Evolutionary conservation across 2,329 filamentous ascomycete species (phyloP).

Genomic region (Diaporthe helianthi): DNA sequence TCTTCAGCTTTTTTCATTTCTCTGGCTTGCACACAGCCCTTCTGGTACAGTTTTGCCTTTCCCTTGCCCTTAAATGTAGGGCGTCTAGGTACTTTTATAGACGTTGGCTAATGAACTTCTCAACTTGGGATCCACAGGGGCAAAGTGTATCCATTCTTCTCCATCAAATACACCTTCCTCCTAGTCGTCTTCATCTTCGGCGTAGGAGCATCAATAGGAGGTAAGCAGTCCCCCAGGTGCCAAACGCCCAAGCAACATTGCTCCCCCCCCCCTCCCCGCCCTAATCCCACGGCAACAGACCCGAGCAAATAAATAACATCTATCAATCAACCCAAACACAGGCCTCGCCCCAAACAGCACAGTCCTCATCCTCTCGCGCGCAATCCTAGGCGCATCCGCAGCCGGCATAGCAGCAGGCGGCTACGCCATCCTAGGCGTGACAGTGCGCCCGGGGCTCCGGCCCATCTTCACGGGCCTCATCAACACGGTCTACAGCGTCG

Average conservation of each 20-base stretch:
- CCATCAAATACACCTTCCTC: conserved; percentile 37
- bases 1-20: conserved; percentile 13
- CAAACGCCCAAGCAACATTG: too few species aligned
- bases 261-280: too few species aligned
- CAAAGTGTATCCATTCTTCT: conserved; percentile 45
- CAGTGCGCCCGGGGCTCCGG: conserved; percentile 30
- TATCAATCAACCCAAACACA: too few species aligned
- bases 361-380: conserved; percentile 45
- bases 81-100: too few species aligned
- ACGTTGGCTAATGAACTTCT: background rate
- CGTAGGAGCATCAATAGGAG: conserved; percentile 50
- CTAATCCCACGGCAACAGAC: too few species aligned
- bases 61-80: too few species aligned
- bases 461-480: conserved; percentile 41
- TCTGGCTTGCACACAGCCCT: background rate
- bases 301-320: too few species aligned
- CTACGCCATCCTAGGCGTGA: conserved; percentile 6
- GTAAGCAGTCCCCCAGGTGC: conserved; percentile 30
- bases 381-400: conserved; percentile 47
- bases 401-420: conserved; percentile 48
- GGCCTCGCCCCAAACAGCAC: conserved; percentile 41
- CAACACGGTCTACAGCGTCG: conserved; percentile 45
- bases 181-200: conserved; percentile 49
- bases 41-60: background rate
- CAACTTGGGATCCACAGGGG: conserved; percentile 11